Evolutionary conservation across 805 yeast genomes (phyloP).

Genomic region (Nakazawaea wyomingensis): DNA sequence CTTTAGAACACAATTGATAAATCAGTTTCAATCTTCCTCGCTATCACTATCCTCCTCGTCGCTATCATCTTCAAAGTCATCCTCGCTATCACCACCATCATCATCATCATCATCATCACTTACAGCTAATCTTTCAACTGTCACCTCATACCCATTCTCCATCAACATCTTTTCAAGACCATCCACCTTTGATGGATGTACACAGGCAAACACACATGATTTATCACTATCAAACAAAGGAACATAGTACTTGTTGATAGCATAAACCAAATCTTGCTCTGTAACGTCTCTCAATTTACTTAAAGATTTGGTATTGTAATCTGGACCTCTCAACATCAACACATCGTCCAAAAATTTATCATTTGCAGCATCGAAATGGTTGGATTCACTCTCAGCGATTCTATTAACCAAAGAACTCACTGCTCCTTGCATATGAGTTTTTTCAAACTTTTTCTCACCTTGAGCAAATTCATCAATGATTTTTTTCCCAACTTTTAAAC

Average conservation of each 20-base stretch:
- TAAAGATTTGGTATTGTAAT: constrained; percentile 52
- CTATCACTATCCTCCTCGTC: constrained; percentile 19
- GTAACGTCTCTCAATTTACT: constrained; percentile 47
- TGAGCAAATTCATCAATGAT: constrained; percentile 57
- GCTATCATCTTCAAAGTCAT: too few relatives aligned
- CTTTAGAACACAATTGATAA: too few relatives aligned
- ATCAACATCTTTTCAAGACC: constrained; percentile 42
- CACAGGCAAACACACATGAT: constrained; percentile 62
- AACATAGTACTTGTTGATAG: constrained; percentile 53
- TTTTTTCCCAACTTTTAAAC: constrained; percentile 51
- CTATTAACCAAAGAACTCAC: constrained; percentile 68
- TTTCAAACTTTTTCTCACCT: constrained; percentile 53
- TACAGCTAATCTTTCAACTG: constrained; percentile 47
- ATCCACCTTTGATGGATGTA: constrained; percentile 62
- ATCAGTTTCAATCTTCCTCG: constrained; percentile 1
- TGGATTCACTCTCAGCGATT: constrained; percentile 65
- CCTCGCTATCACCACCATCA: constrained; percentile 21
- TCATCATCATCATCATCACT: constrained; percentile 19
- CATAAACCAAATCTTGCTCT: constrained; percentile 43
- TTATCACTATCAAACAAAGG: constrained; percentile 55
- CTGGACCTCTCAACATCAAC: constrained; percentile 65
- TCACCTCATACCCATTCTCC: constrained; percentile 54
- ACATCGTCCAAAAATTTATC: constrained; percentile 62
- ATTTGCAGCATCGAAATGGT: constrained; percentile 58
- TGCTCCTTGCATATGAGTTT: constrained; percentile 62